Conservation (phyloP, 2,329 filamentous ascomycete species). For the Microdochium trichocladiopsis region DNA sequence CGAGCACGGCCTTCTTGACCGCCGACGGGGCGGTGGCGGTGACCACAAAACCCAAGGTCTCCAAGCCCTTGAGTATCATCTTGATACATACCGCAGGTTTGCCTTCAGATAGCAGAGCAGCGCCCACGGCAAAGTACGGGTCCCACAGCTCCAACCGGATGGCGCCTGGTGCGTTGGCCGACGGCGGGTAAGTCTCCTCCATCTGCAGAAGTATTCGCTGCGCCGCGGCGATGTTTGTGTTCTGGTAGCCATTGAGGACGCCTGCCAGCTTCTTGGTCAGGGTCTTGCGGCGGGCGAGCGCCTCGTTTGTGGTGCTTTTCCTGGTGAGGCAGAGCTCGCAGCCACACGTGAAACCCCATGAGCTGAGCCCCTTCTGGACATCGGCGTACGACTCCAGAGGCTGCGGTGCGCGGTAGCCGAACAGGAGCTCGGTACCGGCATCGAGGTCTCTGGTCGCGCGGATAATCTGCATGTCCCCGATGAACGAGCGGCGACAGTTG, state of each 20-base stretch:
- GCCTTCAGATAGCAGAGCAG: neutral
- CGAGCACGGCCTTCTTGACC: slow-evolving; percentile 3
- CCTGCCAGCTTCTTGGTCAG: slow-evolving; percentile 4
- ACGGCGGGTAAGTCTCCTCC: slow-evolving; percentile 13
- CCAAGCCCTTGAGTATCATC: slow-evolving; percentile 13
- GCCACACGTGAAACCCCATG: slow-evolving; percentile 33
- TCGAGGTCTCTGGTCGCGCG: slow-evolving; percentile 36
- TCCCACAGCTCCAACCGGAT: slow-evolving; percentile 12
- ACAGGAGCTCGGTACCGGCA: slow-evolving; percentile 35
- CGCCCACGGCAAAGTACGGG: slow-evolving; percentile 9
- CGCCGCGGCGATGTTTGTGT: slow-evolving; percentile 2
- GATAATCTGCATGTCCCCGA: slow-evolving; percentile 46
- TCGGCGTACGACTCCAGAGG: slow-evolving; percentile 16
- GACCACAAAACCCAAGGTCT: slow-evolving; percentile 16
- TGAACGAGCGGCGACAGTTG: slow-evolving; percentile 40
- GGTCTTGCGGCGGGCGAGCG: slow-evolving; percentile 7
- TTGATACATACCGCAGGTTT: slow-evolving; percentile 7
- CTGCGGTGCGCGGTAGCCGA: slow-evolving; percentile 25
- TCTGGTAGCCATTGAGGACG: neutral
- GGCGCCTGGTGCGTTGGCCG: neutral
- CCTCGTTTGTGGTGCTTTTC: slow-evolving; percentile 8
- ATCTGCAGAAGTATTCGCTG: slow-evolving; percentile 10
- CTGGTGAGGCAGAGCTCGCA: slow-evolving; percentile 29
- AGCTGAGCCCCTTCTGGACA: slow-evolving; percentile 17
- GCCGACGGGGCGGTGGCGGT: slow-evolving; percentile 3